Base-by-base conservation (phyloP, 1,139 yeast species). In the Pneumocystis canis region DNA sequence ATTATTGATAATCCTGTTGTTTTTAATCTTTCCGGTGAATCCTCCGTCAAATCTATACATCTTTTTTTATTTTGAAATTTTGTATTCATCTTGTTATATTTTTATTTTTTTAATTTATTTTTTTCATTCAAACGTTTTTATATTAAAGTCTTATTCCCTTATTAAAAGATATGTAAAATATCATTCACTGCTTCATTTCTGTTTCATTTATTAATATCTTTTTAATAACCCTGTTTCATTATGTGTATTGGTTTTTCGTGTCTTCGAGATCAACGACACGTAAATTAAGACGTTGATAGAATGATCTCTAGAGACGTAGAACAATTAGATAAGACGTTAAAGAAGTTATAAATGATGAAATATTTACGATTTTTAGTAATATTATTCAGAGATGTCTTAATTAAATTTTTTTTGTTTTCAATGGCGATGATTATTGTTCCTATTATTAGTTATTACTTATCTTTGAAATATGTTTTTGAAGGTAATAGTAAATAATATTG, bases 371-470 rank as follows among this genome's bases (percentile, higher is more conserved):
- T 60, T n/a, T 25, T 37, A 1, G 5, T 28, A 47, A 39, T 16
- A 58, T 32, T 20, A 20, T 41, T 5, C 31, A 54, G 63, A 32
- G n/a, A 37, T 58, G 62, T 61, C n/a, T 35, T 61, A 5, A n/a
- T 56, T 35, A 61, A 63, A n/a, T 32, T 58, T 20, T 25, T 58
- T 20, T 33, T 87, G 70, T 90, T 89, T 80, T 89, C 97, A 14
- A 88, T 80, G 3, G 89, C 95, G 62, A 90, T 92, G 97, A 83
- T 92, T 64, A 73, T 83, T 37, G 80, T 85, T 61, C 98, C 98
- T 9, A 71, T 92, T 68, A 66, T 80, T 60, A 77, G 89, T 1
- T 92, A 92, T 75, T 92, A 90, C 74, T 67, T 78, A 7, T 74
- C 65, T 32, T 37, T 81, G 41, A 89, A 85, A 37, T 59, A 31